Base-by-base conservation (phyloP, 2,329 filamentous ascomycete species). In the Xylaria hypoxylon region DNA sequence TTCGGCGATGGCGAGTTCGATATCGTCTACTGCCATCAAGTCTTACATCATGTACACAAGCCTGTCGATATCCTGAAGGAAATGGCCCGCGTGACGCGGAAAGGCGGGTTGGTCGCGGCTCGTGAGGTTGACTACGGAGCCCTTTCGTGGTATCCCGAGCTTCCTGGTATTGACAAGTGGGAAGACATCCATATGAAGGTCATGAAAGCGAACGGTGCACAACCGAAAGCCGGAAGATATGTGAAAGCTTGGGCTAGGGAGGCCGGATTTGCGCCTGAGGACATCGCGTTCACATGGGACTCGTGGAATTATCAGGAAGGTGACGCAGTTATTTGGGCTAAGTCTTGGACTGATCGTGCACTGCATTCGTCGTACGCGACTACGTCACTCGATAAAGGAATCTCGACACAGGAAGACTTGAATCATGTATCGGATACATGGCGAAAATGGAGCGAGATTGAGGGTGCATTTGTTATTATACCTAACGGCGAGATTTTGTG, bases 1-100 rank as follows among this genome's bases (percentile, higher is more conserved):
- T 77, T 82, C 50, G 68, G 78, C 2, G 83, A 88, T 62, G 79
- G 78, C 31, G 74, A 79, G 2, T 90, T 89, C 68, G 88, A 90
- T 70, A 75, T 90, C n/a, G 86, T 89, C 6, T 84, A 85, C 70
- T 83, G 82, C 26, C 85, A 88, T 71, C 86, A 89, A 72, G 83
- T 89, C 3, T 78, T 90, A 10, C 81, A 84, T 68, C 87, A 90
- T 74, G 77, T 89, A 3, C 75, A 78, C 24, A 79, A 85, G 65
- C 86, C 86, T 0, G 75, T 85, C 0, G 72, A 75, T 1, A 83
- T 84, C 2, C 74, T 89, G 64, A 75, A 77, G 24, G 85, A 87
- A 71, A 86, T 89, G 84, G 79, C 81, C 13, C 80, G 84, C 0
- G 84, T 89, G 1, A 77, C 80, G 24, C 56, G 62, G 85, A 71